Conservation (phyloP, 768 basidiomycete genomes). For the Suillus spraguei region DNA sequence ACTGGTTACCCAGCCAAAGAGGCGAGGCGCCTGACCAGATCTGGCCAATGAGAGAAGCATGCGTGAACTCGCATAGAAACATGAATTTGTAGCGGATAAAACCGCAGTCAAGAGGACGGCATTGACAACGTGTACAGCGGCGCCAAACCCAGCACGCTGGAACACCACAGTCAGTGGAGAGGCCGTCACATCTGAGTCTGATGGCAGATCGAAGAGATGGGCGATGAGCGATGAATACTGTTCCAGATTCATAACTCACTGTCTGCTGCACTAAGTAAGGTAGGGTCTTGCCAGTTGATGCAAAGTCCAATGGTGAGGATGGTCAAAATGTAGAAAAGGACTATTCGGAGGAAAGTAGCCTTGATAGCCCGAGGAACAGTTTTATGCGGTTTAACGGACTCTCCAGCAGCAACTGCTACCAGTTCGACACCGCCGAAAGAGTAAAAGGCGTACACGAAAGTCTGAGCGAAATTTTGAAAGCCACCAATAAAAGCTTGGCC, state of each 20-base stretch:
- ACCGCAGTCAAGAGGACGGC: slow-evolving; percentile 68
- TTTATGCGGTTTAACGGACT: slow-evolving; percentile 64
- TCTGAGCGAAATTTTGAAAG: slow-evolving; percentile 53
- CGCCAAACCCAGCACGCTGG: slow-evolving; percentile 61
- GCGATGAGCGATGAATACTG: background rate
- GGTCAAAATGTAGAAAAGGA: slow-evolving; percentile 65
- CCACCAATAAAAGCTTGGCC: slow-evolving; percentile 57
- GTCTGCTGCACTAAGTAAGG: slow-evolving; percentile 48
- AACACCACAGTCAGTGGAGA: slow-evolving; percentile 70
- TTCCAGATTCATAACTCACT: slow-evolving; percentile 31
- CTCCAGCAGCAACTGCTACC: slow-evolving; percentile 73
- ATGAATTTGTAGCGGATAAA: slow-evolving; percentile 64
- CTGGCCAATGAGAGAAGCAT: slow-evolving; percentile 65
- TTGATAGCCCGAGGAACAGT: slow-evolving; percentile 66
- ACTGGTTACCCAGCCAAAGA: slow-evolving; percentile 67
- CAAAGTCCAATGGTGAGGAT: slow-evolving; percentile 68
- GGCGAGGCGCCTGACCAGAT: slow-evolving; percentile 61
- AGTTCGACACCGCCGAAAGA: slow-evolving; percentile 72
- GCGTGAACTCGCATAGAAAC: slow-evolving; percentile 66
- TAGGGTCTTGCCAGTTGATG: slow-evolving; percentile 61
- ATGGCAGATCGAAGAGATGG: background rate
- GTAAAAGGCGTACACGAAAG: slow-evolving; percentile 71
- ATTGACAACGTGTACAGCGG: slow-evolving; percentile 64
- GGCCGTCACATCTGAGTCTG: slow-evolving; percentile 52
- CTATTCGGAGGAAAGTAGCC: slow-evolving; percentile 66